Conservation (phyloP, 2,329 filamentous ascomycete species). For the Hortaea werneckii region DNA sequence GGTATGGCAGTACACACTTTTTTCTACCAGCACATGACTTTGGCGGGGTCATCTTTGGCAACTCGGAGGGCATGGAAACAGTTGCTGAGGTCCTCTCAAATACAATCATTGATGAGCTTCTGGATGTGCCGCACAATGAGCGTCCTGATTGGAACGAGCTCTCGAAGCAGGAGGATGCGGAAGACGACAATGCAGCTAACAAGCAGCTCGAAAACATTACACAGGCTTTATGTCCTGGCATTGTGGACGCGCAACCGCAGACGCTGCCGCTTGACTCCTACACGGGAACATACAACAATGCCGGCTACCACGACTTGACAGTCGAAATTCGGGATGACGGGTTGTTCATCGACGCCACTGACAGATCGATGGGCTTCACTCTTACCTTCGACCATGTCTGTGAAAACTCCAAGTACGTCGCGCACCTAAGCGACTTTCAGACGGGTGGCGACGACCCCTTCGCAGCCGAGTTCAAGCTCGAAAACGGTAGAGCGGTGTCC, state of each 20-base stretch:
- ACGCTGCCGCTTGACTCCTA: slow-evolving; percentile 13
- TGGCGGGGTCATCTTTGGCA: slow-evolving; percentile 23
- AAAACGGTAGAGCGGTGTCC: not conserved
- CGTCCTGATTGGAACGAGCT: not conserved
- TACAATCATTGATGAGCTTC: slow-evolving; percentile 5
- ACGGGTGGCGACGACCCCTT: not conserved
- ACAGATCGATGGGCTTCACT: slow-evolving; percentile 23
- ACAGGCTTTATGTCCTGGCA: not conserved
- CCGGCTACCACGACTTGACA: slow-evolving; percentile 19
- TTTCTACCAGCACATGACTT: slow-evolving; percentile 21
- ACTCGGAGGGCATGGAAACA: slow-evolving; percentile 11
- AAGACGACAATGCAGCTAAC: not conserved
- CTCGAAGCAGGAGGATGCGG: not conserved
- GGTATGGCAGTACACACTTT: slow-evolving; percentile 19
- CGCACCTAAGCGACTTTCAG: slow-evolving; percentile 11
- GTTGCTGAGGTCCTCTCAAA: slow-evolving; percentile 10
- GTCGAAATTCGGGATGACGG: slow-evolving; percentile 17
- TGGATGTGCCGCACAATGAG: not conserved
- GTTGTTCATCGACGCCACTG: slow-evolving; percentile 25
- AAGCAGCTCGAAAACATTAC: not conserved
- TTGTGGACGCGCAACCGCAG: slow-evolving; percentile 5
- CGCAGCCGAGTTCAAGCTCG: not conserved
- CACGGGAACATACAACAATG: slow-evolving; percentile 16
- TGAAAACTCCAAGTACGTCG: slow-evolving; percentile 19
- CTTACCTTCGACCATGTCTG: slow-evolving; percentile 24